phyloP scores from a whole-genome alignment of 2,329 filamentous ascomycete species.

The Ascochyta fabae region DNA sequence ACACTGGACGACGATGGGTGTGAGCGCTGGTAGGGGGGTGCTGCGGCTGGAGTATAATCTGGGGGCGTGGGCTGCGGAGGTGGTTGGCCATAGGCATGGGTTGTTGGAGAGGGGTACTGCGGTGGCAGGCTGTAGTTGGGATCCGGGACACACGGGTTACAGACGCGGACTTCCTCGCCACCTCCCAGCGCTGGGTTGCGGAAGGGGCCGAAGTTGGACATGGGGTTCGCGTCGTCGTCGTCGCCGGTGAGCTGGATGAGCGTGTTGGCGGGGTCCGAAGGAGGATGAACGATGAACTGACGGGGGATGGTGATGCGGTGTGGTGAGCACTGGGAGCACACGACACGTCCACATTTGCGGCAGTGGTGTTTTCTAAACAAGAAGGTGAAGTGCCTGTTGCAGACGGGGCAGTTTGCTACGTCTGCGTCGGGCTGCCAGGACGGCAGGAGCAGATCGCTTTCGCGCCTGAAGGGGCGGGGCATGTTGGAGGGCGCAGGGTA shows the following conservation, averaged over 20 bases:
- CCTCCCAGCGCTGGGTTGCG: constrained; percentile 63
- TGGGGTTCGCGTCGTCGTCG: constrained; percentile 41
- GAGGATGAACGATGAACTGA: constrained; percentile 85
- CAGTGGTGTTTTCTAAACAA: constrained; percentile 93
- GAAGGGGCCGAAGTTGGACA: constrained; percentile 37
- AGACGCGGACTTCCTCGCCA: constrained; percentile 72
- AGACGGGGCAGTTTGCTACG: constrained; percentile 84
- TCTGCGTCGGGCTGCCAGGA: constrained; percentile 89
- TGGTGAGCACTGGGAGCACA: constrained; percentile 88
- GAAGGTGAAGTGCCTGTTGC: constrained; percentile 77
- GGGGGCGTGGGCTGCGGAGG: constrained; percentile 10
- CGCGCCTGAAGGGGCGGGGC: constrained; percentile 24
- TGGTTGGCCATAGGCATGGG: neutral
- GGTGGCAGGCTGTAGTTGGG: constrained; percentile 67
- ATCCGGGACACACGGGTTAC: constrained; percentile 76
- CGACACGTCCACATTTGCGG: constrained; percentile 91
- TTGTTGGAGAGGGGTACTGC: constrained; percentile 45
- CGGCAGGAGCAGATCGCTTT: constrained; percentile 65
- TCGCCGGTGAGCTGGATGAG: constrained; percentile 57
- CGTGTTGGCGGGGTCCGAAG: constrained; percentile 35
- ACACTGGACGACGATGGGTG: constrained; percentile 32
- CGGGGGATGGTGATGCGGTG: constrained; percentile 94
- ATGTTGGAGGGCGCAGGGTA: constrained; percentile 19
- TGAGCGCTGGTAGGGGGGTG: constrained; percentile 24
- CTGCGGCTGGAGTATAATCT: constrained; percentile 14